A percentile compares a stretch with the other conserved stretches of the same genome.
Conservation (phyloP, 495 filamentous ascomycete species). For the Tuber calosporum region DNA sequence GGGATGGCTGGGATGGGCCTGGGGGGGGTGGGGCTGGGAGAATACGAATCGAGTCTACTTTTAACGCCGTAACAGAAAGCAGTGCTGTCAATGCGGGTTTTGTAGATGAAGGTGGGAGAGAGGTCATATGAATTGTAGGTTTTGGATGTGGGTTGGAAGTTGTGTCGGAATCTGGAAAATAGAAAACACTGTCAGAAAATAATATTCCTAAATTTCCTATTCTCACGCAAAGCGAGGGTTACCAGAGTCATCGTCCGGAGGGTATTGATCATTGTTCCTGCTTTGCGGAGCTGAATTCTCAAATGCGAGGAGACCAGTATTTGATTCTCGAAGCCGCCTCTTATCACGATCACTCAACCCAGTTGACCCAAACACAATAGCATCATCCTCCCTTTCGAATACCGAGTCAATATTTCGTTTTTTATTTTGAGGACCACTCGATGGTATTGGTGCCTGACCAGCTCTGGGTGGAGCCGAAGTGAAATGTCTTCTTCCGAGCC, state of each 20-base stretch:
- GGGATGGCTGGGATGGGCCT: constrained; percentile 35
- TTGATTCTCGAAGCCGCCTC: constrained; percentile 40
- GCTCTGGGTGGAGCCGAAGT: constrained; percentile 46
- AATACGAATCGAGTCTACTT: constrained; percentile 70
- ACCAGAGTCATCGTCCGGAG: constrained; percentile 35
- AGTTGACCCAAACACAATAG: constrained; percentile 26
- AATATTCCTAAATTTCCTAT: not conserved
- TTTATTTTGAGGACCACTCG: constrained; percentile 14
- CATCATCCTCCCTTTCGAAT: constrained; percentile 38
- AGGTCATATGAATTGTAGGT: constrained; percentile 72
- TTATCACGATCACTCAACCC: constrained; percentile 37
- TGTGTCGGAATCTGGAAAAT: constrained; percentile 49
- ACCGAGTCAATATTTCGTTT: constrained; percentile 35
- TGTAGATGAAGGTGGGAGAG: constrained; percentile 49
- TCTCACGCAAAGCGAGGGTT: not conserved
- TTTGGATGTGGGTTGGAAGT: constrained; percentile 57
- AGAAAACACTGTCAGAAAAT: not conserved
- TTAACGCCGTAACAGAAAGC: constrained; percentile 55
- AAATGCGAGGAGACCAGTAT: constrained; percentile 50
- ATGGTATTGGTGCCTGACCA: constrained; percentile 11
- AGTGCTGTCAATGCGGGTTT: constrained; percentile 35
- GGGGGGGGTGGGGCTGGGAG: constrained; percentile 54
- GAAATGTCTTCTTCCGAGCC: constrained; percentile 52
- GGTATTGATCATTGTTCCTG: constrained; percentile 47
- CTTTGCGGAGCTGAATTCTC: constrained; percentile 52